phyloP scores from a whole-genome alignment of 2,329 filamentous ascomycete species.

The Boeremia exigua region DNA sequence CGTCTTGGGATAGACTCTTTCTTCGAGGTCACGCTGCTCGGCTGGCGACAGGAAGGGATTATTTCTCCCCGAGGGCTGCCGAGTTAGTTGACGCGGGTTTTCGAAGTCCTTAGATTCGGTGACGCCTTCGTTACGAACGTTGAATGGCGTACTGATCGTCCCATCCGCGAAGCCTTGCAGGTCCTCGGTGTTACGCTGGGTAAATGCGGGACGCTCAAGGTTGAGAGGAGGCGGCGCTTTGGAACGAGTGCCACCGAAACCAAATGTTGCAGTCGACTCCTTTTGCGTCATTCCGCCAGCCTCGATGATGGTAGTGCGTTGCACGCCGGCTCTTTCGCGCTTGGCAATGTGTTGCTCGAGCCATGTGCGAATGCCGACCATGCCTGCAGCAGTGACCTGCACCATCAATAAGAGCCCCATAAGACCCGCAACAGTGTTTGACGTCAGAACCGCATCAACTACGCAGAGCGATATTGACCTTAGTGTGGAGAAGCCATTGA shows the following conservation, averaged over 20 bases:
- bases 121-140: conserved; percentile 31
- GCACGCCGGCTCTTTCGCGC: conserved; percentile 6
- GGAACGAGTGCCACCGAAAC: conserved; percentile 27
- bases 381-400: conserved; percentile 28
- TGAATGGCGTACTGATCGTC: conserved; percentile 29
- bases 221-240: conserved; percentile 11
- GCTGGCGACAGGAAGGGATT: conserved; percentile 16
- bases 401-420: conserved; percentile 27
- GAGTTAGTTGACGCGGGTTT: conserved; percentile 1
- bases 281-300: conserved; percentile 2
- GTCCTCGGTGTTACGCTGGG: conserved; percentile 22
- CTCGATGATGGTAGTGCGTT: conserved; percentile 1
- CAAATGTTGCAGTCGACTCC: conserved; percentile 29
- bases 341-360: conserved; percentile 38
- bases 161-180: conserved; percentile 28
- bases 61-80: neutral
- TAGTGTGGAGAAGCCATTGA: conserved; percentile 31
- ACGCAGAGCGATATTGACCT: conserved; percentile 35
- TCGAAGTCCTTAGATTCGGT: neutral
- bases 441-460: conserved; percentile 34
- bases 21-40: conserved; percentile 1
- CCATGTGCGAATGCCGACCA: conserved; percentile 31
- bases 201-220: conserved; percentile 7
- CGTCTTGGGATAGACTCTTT: conserved; percentile 16
- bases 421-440: conserved; percentile 20